phyloP scores from a whole-genome alignment of 805 yeast genomes.

The Yamadazyma ubonensis region DNA sequence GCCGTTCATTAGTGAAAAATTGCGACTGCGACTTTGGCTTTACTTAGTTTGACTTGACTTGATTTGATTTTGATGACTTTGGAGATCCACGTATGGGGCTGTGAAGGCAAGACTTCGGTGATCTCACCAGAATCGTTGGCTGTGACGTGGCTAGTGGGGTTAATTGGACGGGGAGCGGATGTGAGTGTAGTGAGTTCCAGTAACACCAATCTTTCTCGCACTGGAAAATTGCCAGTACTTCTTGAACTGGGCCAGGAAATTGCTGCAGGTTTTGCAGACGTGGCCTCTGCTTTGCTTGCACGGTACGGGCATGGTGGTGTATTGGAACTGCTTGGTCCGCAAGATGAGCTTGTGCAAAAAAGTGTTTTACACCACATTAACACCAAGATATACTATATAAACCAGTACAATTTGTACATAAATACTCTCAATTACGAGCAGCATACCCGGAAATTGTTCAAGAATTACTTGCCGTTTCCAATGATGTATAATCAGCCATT shows the following conservation, averaged over 20 bases:
- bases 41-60: background rate
- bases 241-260: constrained; percentile 17
- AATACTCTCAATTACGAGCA: constrained; percentile 52
- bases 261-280: constrained; percentile 21
- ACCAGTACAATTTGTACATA: constrained; percentile 49
- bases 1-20: constrained; percentile 3
- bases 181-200: constrained; percentile 59
- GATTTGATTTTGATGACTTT: background rate
- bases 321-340: background rate
- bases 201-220: constrained; percentile 53
- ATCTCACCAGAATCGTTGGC: constrained; percentile 56
- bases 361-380: constrained; percentile 45
- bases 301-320: too few species aligned
- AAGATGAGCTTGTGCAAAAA: background rate
- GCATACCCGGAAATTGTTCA: constrained; percentile 56
- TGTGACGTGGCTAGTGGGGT: constrained; percentile 38
- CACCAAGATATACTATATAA: constrained; percentile 44
- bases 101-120: constrained; percentile 31
- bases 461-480: constrained; percentile 61
- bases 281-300: too few species aligned
- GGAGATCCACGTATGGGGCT: constrained; percentile 56
- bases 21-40: background rate
- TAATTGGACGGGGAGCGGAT: too few species aligned
- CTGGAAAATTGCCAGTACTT: constrained; percentile 51
- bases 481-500: constrained; percentile 71